phyloP scores from a whole-genome alignment of 1,284 basidiomycete genomes.

The Puccinia hordei region DNA sequence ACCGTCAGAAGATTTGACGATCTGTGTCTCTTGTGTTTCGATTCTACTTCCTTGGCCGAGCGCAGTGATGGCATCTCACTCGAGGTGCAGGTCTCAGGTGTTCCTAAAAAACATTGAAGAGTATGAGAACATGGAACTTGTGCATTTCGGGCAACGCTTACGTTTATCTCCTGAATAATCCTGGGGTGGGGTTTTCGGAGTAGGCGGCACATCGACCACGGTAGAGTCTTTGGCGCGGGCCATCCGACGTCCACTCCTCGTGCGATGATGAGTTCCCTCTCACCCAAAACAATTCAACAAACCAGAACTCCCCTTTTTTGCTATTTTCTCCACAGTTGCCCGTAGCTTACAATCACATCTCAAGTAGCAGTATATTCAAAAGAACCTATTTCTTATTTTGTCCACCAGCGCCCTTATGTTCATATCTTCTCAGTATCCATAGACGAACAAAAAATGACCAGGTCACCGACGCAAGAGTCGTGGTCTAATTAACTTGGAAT shows the following conservation, averaged over 20 bases:
- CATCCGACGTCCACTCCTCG: not conserved
- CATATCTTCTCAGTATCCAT: too few species aligned
- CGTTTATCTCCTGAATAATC: not conserved
- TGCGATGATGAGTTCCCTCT: not conserved
- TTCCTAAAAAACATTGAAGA: conserved; percentile 1
- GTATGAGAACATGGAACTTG: not conserved
- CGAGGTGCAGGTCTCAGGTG: not conserved
- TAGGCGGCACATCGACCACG: conserved; percentile 23
- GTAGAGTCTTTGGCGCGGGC: conserved; percentile 4
- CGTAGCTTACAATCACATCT: too few species aligned
- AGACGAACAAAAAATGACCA: too few species aligned
- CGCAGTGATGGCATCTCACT: too few species aligned
- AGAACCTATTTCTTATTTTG: too few species aligned
- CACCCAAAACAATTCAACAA: too few species aligned
- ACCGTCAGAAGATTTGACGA: conserved; percentile 21
- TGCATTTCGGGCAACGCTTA: not conserved
- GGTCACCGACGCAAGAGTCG: too few species aligned
- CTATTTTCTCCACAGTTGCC: too few species aligned
- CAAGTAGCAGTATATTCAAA: too few species aligned
- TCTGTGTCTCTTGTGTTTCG: conserved; percentile 40
- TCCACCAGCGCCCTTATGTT: too few species aligned
- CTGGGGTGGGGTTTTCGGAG: conserved; percentile 5
- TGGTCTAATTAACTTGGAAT: too few species aligned
- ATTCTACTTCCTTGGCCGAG: conserved; percentile 8
- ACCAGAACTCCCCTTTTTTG: too few species aligned